A percentile compares a stretch with the other conserved stretches of the same genome.
Evolutionary conservation across 192 early-diverging fungal species (phyloP).

Genomic region (Diversispora epigaea): DNA sequence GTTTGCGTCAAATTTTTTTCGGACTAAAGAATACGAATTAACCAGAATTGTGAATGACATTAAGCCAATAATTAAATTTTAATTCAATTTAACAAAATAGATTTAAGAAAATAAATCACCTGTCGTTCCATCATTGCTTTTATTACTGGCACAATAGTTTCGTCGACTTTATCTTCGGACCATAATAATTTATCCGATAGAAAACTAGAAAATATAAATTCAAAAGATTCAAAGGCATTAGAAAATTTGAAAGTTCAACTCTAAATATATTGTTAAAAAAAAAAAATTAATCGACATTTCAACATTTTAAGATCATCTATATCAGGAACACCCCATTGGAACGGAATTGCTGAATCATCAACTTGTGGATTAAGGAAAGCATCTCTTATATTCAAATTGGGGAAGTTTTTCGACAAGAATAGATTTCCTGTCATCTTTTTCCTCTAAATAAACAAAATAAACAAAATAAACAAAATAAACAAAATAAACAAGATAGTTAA

Average conservation of each 20-base stretch:
- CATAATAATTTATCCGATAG: slow-evolving; percentile 62
- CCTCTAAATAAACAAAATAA: slow-evolving; percentile 35
- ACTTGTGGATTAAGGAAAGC: slow-evolving; percentile 84
- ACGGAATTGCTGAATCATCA: slow-evolving; percentile 55
- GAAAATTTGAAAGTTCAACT: background rate
- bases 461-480: too few species aligned
- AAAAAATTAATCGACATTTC: background rate
- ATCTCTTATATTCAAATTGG: slow-evolving; percentile 68
- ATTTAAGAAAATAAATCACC: slow-evolving; percentile 14
- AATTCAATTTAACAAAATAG: background rate
- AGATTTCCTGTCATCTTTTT: slow-evolving; percentile 63
- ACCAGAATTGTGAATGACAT: too few species aligned
- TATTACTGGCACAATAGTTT: slow-evolving; percentile 70
- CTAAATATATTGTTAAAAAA: background rate
- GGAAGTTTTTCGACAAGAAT: slow-evolving; percentile 76
- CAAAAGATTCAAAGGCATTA: too few species aligned
- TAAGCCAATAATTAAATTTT: background rate
- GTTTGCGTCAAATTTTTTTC: too few species aligned
- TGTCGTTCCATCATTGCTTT: slow-evolving; percentile 47
- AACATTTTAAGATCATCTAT: slow-evolving; percentile 59
- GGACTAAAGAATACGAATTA: background rate
- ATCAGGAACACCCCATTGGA: slow-evolving; percentile 74
- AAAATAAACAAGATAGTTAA: background rate
- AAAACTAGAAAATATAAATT: slow-evolving; percentile 35
- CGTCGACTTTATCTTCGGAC: slow-evolving; percentile 65